Conservation (phyloP, 2,329 filamentous ascomycete genomes). For the Pseudonectria buxi region DNA sequence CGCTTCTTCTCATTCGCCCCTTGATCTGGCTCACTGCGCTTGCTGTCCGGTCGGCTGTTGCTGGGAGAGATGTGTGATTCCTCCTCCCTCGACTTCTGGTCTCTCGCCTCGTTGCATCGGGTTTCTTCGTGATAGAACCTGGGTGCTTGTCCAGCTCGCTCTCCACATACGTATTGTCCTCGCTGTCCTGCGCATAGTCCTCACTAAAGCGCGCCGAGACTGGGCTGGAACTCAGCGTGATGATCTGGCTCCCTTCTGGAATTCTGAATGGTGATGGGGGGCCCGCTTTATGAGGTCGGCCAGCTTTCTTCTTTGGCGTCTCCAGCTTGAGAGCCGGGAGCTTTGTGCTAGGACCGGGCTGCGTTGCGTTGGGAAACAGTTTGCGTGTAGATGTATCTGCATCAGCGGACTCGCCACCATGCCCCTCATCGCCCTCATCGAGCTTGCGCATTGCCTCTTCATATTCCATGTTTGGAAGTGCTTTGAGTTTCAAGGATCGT, state of each 20-base stretch:
- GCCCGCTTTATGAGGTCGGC: slow-evolving; percentile 10
- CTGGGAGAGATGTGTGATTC: slow-evolving; percentile 13
- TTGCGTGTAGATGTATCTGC: slow-evolving; percentile 19
- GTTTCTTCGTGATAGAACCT: slow-evolving; percentile 16
- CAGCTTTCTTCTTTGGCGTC: slow-evolving; percentile 2
- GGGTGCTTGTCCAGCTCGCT: slow-evolving; percentile 11
- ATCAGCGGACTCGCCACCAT: slow-evolving; percentile 17
- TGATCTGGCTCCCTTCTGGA: slow-evolving; percentile 26
- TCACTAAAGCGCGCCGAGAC: slow-evolving; percentile 12
- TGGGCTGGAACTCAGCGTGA: slow-evolving; percentile 25
- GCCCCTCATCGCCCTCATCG: slow-evolving; percentile 28
- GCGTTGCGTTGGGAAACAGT: slow-evolving; percentile 29
- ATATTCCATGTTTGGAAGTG: slow-evolving; percentile 30
- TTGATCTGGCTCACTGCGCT: slow-evolving; percentile 20
- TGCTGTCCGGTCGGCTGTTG: slow-evolving; percentile 10
- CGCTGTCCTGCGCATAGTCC: slow-evolving; percentile 14
- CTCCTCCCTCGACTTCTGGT: slow-evolving; percentile 16
- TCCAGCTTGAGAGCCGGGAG: slow-evolving; percentile 3
- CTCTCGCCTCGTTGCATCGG: slow-evolving; percentile 6
- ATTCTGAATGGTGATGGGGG: slow-evolving; percentile 16
- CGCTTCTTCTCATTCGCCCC: slow-evolving; percentile 14
- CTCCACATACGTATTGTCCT: slow-evolving; percentile 17
- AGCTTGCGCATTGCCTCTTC: slow-evolving; percentile 38
- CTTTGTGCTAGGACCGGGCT: slow-evolving; percentile 14
- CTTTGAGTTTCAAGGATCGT: slow-evolving; percentile 20